A percentile compares a stretch with the other conserved stretches of the same genome.
Conservation (phyloP, 2,329 filamentous ascomycete species). For the Ramularia collo-cygni region DNA sequence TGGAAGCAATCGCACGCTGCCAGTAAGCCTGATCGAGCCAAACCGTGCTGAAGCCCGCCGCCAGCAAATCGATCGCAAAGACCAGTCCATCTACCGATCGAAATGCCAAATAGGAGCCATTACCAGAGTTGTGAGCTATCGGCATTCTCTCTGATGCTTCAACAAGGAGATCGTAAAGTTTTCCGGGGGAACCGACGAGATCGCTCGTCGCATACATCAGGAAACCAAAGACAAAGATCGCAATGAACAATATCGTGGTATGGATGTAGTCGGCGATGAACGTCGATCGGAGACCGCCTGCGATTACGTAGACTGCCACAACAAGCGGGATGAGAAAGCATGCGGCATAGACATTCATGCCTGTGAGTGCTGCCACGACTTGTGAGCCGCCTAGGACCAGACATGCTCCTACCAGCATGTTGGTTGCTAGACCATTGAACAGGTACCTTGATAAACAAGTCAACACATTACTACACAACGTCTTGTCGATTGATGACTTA, state of each 20-base stretch:
- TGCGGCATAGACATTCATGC: conserved; percentile 41
- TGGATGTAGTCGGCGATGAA: conserved; percentile 37
- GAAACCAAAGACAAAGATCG: conserved; percentile 41
- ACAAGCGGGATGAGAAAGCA: conserved; percentile 39
- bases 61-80: conserved; percentile 33
- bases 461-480: no score
- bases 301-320: conserved; percentile 32
- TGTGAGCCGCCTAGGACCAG: conserved; percentile 41
- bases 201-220: conserved; percentile 35
- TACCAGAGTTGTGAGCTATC: conserved; percentile 31
- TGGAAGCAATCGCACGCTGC: conserved; percentile 39
- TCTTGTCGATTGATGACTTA: no score
- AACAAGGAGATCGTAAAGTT: conserved; percentile 36
- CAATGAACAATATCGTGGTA: conserved; percentile 38
- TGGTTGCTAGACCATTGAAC: conserved; percentile 37
- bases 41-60: conserved; percentile 26
- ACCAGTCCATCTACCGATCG: conserved; percentile 38
- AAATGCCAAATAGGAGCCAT: conserved; percentile 37
- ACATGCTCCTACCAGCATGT: conserved; percentile 38
- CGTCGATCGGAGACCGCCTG: conserved; percentile 37
- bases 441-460: no score
- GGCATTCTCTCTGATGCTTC: conserved; percentile 33
- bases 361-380: conserved; percentile 38
- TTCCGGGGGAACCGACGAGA: conserved; percentile 34
- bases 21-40: conserved; percentile 37